Evolutionary conservation across 2,329 filamentous ascomycete species (phyloP).

Genomic region (Malbranchea zuffiana): DNA sequence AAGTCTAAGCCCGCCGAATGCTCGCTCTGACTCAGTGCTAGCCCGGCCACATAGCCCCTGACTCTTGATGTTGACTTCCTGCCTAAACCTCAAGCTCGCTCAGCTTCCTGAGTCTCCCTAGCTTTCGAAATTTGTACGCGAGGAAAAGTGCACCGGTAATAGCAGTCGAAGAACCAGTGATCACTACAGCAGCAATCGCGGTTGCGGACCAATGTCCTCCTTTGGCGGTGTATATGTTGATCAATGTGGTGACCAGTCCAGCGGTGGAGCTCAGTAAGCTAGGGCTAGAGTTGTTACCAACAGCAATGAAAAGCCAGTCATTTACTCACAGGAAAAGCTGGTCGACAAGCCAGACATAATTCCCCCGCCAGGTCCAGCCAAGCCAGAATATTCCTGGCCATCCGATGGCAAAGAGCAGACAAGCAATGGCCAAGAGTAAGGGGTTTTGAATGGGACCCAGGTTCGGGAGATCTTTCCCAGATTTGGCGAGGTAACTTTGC

Average conservation of each 20-base stretch:
- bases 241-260: conserved; percentile 41
- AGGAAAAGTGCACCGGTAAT: not conserved
- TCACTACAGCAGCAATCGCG: conserved; percentile 31
- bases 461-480: conserved; percentile 23
- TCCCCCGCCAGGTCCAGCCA: conserved; percentile 36
- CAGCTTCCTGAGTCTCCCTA: not conserved
- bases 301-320: conserved; percentile 9
- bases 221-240: conserved; percentile 42
- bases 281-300: conserved; percentile 17
- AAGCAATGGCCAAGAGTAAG: conserved; percentile 37
- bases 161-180: conserved; percentile 18
- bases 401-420: conserved; percentile 35
- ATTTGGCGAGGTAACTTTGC: conserved; percentile 20
- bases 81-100: no score
- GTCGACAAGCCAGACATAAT: conserved; percentile 47
- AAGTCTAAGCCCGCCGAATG: no score
- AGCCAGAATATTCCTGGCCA: conserved; percentile 34
- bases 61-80: no score
- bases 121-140: not conserved
- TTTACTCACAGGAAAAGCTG: conserved; percentile 37
- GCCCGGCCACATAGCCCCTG: no score
- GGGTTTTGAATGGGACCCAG: conserved; percentile 27
- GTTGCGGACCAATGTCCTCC: conserved; percentile 37
- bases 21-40: no score
- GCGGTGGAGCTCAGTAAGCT: conserved; percentile 39